A percentile compares a stretch with the other conserved stretches of the same genome.
Conservation (phyloP, 441 rosid species). For the California macrophylla region DNA sequence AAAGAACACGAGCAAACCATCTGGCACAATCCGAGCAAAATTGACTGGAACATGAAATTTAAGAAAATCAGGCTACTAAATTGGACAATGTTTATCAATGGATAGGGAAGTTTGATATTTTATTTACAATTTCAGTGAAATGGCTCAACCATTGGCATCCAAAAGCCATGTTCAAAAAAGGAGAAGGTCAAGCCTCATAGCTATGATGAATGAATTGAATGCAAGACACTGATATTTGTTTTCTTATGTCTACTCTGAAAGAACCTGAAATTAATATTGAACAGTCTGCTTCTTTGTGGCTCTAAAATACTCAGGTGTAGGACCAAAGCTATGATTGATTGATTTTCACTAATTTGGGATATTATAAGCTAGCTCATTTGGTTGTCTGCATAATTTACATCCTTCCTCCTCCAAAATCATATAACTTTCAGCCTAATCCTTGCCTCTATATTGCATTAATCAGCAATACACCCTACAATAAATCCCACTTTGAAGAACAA, state of each 20-base stretch:
- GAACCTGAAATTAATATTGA: background rate
- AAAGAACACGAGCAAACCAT: slow-evolving; percentile 88
- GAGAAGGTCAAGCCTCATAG: background rate
- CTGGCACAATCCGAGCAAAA: slow-evolving; percentile 85
- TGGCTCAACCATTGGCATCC: background rate
- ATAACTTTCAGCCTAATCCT: background rate
- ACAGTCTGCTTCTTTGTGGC: background rate
- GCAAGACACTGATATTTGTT: background rate
- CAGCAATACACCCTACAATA: background rate
- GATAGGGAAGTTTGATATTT: background rate
- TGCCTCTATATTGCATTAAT: background rate
- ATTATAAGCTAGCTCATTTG: background rate
- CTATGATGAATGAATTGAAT: background rate
- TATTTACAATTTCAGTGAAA: background rate
- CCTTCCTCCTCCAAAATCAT: background rate
- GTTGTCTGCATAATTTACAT: background rate
- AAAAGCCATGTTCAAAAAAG: background rate
- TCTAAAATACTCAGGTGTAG: background rate
- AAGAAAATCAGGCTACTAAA: slow-evolving; percentile 13
- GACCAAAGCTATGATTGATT: background rate
- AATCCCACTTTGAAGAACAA: background rate
- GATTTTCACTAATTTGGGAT: background rate
- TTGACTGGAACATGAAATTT: slow-evolving; percentile 47
- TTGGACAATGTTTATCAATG: background rate
- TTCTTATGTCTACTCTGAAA: background rate